Evolutionary conservation across 1,284 basidiomycete species (phyloP).

Genomic region (Boletus hoseneyae): DNA sequence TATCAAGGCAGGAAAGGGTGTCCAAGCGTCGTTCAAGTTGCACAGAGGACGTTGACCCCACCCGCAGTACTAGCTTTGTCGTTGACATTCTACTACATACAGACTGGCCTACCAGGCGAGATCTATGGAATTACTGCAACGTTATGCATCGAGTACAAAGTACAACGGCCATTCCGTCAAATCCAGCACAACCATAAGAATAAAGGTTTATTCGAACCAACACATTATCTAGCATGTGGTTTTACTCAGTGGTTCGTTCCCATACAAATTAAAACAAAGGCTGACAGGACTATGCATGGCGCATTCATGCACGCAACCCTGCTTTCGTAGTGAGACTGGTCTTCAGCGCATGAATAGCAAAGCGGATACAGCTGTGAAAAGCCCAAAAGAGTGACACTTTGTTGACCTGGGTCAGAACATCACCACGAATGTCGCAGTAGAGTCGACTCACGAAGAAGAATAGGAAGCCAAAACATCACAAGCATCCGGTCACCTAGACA

Average conservation of each 20-base stretch:
- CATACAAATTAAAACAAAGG: neutral
- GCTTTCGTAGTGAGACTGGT: slow-evolving; percentile 48
- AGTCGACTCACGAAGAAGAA: slow-evolving; percentile 65
- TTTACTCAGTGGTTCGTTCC: neutral
- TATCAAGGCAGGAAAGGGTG: slow-evolving; percentile 69
- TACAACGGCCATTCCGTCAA: slow-evolving; percentile 15
- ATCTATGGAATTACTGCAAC: slow-evolving; percentile 6
- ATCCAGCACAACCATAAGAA: slow-evolving; percentile 22
- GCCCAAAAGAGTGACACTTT: slow-evolving; percentile 71
- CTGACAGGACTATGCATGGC: slow-evolving; percentile 5
- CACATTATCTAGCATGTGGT: slow-evolving; percentile 1
- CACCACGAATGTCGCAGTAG: slow-evolving; percentile 6
- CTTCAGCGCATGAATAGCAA: slow-evolving; percentile 53
- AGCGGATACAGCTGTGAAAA: slow-evolving; percentile 53
- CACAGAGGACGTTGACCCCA: slow-evolving; percentile 59
- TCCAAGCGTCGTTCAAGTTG: slow-evolving; percentile 75
- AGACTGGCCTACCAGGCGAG: slow-evolving; percentile 2
- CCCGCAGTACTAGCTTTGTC: neutral
- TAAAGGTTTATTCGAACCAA: slow-evolving; percentile 12
- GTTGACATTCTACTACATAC: neutral
- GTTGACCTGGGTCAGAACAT: slow-evolving; percentile 26
- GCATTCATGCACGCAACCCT: slow-evolving; percentile 36
- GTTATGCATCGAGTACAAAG: slow-evolving; percentile 20
- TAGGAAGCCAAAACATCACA: slow-evolving; percentile 91
- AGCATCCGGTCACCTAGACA: slow-evolving; percentile 86